Percentiles rank a stretch among this genome's conserved stretches.
Evolutionary conservation across 768 basidiomycete genomes (phyloP).

Genomic region (Pisolithus marmoratus): DNA sequence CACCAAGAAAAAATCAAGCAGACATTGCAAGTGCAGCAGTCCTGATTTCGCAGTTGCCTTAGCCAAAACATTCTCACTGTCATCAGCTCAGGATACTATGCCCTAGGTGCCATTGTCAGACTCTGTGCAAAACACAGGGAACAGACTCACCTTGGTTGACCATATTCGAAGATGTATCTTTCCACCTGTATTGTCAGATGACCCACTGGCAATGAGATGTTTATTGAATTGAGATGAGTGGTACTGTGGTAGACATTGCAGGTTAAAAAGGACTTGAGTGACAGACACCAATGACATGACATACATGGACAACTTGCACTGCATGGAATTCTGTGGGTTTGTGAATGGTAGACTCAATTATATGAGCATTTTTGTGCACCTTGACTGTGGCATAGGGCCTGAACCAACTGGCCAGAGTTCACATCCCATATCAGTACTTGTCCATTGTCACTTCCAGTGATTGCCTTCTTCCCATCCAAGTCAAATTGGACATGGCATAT

Average conservation of each 20-base stretch:
- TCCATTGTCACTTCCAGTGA: slow-evolving; percentile 1
- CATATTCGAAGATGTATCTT: not conserved
- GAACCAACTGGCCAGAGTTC: not conserved
- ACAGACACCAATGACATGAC: too few species aligned
- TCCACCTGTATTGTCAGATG: not conserved
- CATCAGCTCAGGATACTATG: too few species aligned
- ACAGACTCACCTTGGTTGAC: not conserved
- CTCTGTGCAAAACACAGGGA: too few species aligned
- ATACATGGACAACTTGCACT: not conserved
- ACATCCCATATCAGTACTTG: slow-evolving; percentile 1
- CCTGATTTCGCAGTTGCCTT: too few species aligned
- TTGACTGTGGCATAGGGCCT: not conserved
- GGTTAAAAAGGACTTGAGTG: not conserved
- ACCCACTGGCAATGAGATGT: not conserved
- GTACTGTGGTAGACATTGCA: not conserved
- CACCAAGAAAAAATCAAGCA: too few species aligned
- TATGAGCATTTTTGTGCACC: not conserved
- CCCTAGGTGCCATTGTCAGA: too few species aligned
- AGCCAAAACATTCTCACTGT: too few species aligned
- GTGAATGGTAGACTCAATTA: not conserved
- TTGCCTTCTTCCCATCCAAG: not conserved
- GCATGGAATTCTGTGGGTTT: not conserved
- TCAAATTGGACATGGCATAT: not conserved
- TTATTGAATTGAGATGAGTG: not conserved
- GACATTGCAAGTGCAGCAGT: too few species aligned